phyloP scores from a whole-genome alignment of 129 eudicot genomes.

The Erigeron canadensis region DNA sequence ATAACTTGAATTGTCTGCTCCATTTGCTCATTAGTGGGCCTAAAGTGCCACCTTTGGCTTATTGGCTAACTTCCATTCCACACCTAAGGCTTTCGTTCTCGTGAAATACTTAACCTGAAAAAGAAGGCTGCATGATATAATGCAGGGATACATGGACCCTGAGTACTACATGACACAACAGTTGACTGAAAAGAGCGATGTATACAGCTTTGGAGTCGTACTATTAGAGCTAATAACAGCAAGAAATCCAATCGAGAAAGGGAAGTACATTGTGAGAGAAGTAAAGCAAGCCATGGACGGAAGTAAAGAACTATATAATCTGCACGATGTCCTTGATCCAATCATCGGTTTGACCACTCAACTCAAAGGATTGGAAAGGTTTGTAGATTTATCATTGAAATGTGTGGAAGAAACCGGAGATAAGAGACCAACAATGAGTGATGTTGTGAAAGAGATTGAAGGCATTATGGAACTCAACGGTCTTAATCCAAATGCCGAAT shows the following conservation, averaged over 20 bases:
- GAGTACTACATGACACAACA: conserved; percentile 59
- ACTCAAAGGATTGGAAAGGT: conserved; percentile 45
- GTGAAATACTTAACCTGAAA: no score
- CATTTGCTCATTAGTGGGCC: no score
- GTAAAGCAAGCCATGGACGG: conserved; percentile 51
- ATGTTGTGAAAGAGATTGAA: conserved; percentile 56
- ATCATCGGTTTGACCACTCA: conserved; percentile 34
- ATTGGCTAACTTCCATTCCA: no score
- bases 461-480: conserved; percentile 44
- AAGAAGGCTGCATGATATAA: no score
- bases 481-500: conserved; percentile 45
- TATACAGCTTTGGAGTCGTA: conserved; percentile 62
- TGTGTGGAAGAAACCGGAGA: conserved; percentile 56
- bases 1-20: no score
- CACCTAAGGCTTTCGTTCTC: no score
- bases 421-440: conserved; percentile 56
- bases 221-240: conserved; percentile 61
- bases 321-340: conserved; percentile 49
- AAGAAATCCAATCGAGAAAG: conserved; percentile 61
- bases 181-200: conserved; percentile 59
- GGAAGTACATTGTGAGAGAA: conserved; percentile 59
- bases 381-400: conserved; percentile 51
- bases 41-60: no score
- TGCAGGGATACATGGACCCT: conserved; percentile 60
- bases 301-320: conserved; percentile 43